Evolutionary conservation across 129 eudicot species (phyloP).

Genomic region (Lactuca saligna): DNA sequence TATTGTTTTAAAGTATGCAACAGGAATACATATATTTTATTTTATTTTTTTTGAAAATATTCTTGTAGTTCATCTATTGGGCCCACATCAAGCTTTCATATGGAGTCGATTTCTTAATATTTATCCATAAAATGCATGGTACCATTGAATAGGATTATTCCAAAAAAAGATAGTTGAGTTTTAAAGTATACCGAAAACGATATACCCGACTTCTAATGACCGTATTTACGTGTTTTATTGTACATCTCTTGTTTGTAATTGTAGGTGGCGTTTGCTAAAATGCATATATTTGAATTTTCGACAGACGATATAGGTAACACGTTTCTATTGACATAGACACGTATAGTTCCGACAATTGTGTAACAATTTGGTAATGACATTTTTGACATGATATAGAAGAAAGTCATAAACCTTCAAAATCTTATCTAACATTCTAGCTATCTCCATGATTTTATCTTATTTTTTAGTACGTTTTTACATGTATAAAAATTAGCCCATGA

Average conservation of each 20-base stretch:
- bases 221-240: constrained; percentile 9
- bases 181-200: neutral
- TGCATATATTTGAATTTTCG: neutral
- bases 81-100: neutral
- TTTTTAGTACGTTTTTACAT: constrained; percentile 8
- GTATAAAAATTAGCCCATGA: neutral
- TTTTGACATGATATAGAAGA: constrained; percentile 21
- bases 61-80: neutral
- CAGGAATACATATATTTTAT: neutral
- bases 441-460: neutral
- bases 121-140: neutral
- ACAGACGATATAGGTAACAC: constrained; percentile 23
- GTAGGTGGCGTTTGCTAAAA: constrained; percentile 10
- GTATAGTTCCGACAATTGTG: constrained; percentile 3
- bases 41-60: too few species aligned
- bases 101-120: neutral
- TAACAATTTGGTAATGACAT: constrained; percentile 30
- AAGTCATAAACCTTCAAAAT: constrained; percentile 25
- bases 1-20: neutral
- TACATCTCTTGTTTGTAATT: constrained; percentile 26
- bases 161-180: neutral
- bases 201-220: constrained; percentile 9
- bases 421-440: constrained; percentile 25
- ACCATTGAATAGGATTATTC: neutral
- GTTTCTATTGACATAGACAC: constrained; percentile 29